Evolutionary conservation across 805 yeast genomes (phyloP), one percentile per base, ranked within the genome.

Genomic region (Zygosaccharomyces gambellarensis): DNA sequence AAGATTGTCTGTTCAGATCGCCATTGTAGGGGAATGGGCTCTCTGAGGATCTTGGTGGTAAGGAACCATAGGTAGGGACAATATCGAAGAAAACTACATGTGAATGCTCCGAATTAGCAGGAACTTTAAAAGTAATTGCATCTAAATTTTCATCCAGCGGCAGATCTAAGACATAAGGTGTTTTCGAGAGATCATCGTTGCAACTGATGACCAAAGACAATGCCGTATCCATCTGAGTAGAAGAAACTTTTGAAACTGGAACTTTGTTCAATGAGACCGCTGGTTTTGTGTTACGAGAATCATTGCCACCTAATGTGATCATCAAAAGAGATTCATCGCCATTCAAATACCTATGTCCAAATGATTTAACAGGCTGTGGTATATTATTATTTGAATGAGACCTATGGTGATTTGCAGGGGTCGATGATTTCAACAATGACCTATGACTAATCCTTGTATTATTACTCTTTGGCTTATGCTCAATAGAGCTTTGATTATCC

Each of bases 141-240:
- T 79, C 85, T 8, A 77, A 67, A 8, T 75, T 83, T 57, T 87
- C 95, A 60, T 90, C 94, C 38, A 87, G 69, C 2, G 97, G 97
- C 53, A 90, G 72, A 58, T 90, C 97, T 23, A 85, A 63, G 6
- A 84, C 73, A 1, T 79, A 79, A 1, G 87, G 81, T 3, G 86
- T 78, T 49, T 79, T 84, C 10, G 67, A 70, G 9, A 69, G 55
- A 7, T 68, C 62, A 25, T 69, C 68, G 8, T 63, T 61, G 6
- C 69, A 67, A 51, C 57, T 60, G n/a, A 90, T 77, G 8, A 81
- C 81, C 39, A 90, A 71, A 0, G 95, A 85, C 34, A 90, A 76
- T 0, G 96, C 96, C 3, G 96, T 88, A 58, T 90, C 97, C 34
- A 90, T 73, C 63, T 87, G 94, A 0, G 95, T 86, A n/a, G 83